A percentile compares a stretch with the other conserved stretches of the same genome.
phyloP scores from a whole-genome alignment of 768 basidiomycete genomes.

The Podaxis carcinomalis region DNA sequence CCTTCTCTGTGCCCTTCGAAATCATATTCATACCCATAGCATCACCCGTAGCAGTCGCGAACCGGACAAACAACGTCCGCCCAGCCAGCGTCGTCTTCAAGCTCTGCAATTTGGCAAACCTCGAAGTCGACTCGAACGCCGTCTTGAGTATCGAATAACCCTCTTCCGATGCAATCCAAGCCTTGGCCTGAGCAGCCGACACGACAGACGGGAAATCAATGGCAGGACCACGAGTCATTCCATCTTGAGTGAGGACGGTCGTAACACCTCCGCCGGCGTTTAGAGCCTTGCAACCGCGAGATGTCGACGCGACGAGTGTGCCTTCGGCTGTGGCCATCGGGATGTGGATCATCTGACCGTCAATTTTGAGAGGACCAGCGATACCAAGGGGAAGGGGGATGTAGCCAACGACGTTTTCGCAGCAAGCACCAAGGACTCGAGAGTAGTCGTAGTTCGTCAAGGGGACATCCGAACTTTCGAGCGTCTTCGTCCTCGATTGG shows the following conservation, averaged over 20 bases:
- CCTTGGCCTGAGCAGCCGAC: constrained; percentile 78
- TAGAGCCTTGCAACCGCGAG: constrained; percentile 95
- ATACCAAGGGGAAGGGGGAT: constrained; percentile 95
- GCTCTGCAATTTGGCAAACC: constrained; percentile 83
- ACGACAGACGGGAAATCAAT: constrained; percentile 87
- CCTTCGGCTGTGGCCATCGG: constrained; percentile 99
- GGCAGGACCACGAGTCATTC: constrained; percentile 98
- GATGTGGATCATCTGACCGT: constrained; percentile 80
- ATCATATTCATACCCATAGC: constrained; percentile 99
- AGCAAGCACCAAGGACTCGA: constrained; percentile 92
- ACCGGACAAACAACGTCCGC: constrained; percentile 88
- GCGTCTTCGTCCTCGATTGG: constrained; percentile 74
- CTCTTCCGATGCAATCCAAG: constrained; percentile 81
- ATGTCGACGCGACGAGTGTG: constrained; percentile 95
- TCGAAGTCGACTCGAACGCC: constrained; percentile 91
- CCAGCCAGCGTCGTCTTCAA: constrained; percentile 92
- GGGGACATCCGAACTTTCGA: constrained; percentile 83
- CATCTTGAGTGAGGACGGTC: constrained; percentile 89
- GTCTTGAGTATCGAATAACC: constrained; percentile 73
- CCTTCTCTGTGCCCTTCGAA: constrained; percentile 95
- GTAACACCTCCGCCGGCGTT: constrained; percentile 95
- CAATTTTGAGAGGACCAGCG: constrained; percentile 91
- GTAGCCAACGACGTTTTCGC: constrained; percentile 98
- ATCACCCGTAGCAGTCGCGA: constrained; percentile 92
- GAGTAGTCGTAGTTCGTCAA: constrained; percentile 88